Percentiles rank a stretch among this genome's conserved stretches.
Evolutionary conservation across 306 rosid species (phyloP).

Genomic region (Gastrolobium bilobum): DNA sequence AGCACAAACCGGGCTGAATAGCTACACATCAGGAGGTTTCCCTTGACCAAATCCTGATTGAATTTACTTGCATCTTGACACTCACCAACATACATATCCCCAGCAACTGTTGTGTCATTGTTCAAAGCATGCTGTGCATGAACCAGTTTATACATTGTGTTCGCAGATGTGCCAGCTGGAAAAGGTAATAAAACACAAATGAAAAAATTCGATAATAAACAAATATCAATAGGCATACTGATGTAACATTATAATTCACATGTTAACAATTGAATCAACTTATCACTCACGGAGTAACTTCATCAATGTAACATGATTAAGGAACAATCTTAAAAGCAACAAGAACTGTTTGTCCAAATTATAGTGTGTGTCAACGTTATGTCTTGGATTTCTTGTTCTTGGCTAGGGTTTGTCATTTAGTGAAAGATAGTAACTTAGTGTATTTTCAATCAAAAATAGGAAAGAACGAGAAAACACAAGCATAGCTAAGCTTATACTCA

Average conservation of each 20-base stretch:
- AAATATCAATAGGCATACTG: constrained; percentile 9
- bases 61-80: constrained; percentile 85
- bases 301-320: constrained; percentile 10
- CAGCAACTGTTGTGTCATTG: constrained; percentile 54
- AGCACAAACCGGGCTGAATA: constrained; percentile 87
- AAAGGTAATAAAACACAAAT: constrained; percentile 32
- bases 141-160: constrained; percentile 67
- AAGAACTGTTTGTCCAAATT: constrained; percentile 3
- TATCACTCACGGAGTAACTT: neutral
- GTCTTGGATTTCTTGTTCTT: neutral
- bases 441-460: neutral
- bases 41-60: constrained; percentile 67
- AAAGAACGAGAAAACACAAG: neutral
- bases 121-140: constrained; percentile 86
- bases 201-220: constrained; percentile 11
- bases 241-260: constrained; percentile 36
- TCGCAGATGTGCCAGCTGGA: constrained; percentile 78
- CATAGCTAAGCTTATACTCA: neutral
- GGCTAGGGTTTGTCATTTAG: neutral
- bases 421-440: neutral
- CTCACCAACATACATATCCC: constrained; percentile 83
- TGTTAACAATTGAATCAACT: neutral
- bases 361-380: neutral
- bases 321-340: neutral
- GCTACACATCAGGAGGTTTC: constrained; percentile 91